These are phyloP conservation scores for Prunus campanulata DNA, from an alignment of 306 rosid genomes.

Conservation along the genomic window DNA sequence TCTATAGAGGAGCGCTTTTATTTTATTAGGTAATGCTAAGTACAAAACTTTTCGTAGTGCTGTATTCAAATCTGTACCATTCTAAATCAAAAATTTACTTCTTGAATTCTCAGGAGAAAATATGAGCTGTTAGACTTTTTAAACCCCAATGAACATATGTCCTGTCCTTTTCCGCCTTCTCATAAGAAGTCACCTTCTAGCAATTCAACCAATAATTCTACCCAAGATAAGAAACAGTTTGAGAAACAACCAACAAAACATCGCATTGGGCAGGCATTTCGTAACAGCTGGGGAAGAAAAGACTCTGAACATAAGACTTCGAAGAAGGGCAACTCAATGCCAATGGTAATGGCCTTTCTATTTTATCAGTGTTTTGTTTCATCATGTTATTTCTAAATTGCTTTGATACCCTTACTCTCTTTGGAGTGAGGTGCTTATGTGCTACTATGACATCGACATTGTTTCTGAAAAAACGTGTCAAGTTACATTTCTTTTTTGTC, in stretches of 20 bases:
- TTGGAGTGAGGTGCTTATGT: neutral
- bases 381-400: neutral
- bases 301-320: slow-evolving; percentile 55
- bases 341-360: slow-evolving; percentile 48
- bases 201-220: slow-evolving; percentile 21
- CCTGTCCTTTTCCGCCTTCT: slow-evolving; percentile 41
- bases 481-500: neutral
- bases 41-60: neutral
- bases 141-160: slow-evolving; percentile 21
- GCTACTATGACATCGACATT: neutral
- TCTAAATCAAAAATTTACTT: slow-evolving; percentile 20
- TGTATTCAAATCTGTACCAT: slow-evolving; percentile 4
- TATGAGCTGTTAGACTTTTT: slow-evolving; percentile 64
- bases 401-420: neutral
- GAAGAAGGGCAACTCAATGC: slow-evolving; percentile 55
- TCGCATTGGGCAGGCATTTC: slow-evolving; percentile 69
- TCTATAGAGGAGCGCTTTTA: slow-evolving; percentile 71
- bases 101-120: slow-evolving; percentile 65
- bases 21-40: slow-evolving; percentile 60
- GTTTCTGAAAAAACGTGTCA: neutral
- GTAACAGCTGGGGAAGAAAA: slow-evolving; percentile 75
- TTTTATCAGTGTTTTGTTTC: slow-evolving; percentile 6
- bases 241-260: slow-evolving; percentile 46
- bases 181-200: slow-evolving; percentile 37
- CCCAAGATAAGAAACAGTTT: slow-evolving; percentile 46